These are phyloP conservation scores for Aspergillus tubingensis DNA, from an alignment of 2,329 filamentous ascomycete genomes.

Conservation along the genomic window DNA sequence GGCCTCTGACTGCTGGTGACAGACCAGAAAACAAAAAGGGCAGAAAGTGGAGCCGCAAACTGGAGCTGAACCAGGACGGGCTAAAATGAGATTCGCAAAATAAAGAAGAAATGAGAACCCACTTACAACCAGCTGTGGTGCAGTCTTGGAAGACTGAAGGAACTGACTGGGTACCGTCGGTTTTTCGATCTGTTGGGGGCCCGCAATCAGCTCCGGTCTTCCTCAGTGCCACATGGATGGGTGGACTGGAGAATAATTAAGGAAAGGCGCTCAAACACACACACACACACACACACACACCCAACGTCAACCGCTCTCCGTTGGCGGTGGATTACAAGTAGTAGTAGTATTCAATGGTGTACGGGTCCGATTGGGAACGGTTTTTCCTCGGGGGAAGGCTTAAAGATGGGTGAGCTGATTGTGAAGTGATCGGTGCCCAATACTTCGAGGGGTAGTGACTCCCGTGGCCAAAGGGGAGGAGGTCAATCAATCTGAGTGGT, in stretches of 20 bases:
- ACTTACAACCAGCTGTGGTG: not conserved
- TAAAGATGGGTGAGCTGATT: slow-evolving; percentile 3
- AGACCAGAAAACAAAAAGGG: slow-evolving; percentile 5
- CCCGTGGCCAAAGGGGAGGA: slow-evolving; percentile 1
- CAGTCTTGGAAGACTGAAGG: not conserved
- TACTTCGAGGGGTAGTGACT: slow-evolving; percentile 10
- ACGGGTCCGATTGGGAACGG: slow-evolving; percentile 8
- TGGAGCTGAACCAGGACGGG: slow-evolving; percentile 6
- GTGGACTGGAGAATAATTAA: slow-evolving; percentile 7
- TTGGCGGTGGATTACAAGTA: not conserved
- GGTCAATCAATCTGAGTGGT: not conserved
- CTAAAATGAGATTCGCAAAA: slow-evolving; percentile 14
- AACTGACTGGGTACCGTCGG: slow-evolving; percentile 4
- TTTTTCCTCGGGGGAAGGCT: slow-evolving; percentile 8
- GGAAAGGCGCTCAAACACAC: slow-evolving; percentile 3
- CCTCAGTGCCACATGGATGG: slow-evolving; percentile 18
- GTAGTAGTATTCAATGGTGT: not conserved
- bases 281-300: not conserved
- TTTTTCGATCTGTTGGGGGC: not conserved
- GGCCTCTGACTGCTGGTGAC: slow-evolving; percentile 4
- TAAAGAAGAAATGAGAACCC: slow-evolving; percentile 12
- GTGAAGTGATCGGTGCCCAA: slow-evolving; percentile 22
- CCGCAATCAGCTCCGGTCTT: slow-evolving; percentile 15
- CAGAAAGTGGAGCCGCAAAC: slow-evolving; percentile 18
- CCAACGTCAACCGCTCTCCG: slow-evolving; percentile 5